Evolutionary conservation across 2,329 filamentous ascomycete species (phyloP), one percentile per base, ranked within the genome.

Genomic region (Botrytis galanthina): DNA sequence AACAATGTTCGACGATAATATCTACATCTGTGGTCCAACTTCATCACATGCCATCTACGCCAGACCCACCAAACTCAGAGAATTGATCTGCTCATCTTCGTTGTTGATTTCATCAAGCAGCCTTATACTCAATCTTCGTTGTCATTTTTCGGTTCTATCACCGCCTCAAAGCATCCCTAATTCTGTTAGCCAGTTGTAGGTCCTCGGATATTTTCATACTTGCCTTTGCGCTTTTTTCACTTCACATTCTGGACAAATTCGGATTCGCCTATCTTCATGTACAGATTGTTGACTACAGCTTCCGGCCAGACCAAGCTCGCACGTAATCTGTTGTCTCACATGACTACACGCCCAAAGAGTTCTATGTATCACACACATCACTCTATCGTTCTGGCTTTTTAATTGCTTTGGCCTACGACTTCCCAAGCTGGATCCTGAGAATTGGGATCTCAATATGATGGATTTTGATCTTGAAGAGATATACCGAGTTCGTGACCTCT

Each of bases 311-410:
- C 60, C 35, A 26, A 42, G 26, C 60, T 29, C 7, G 22, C 37
- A 62, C 26, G 26, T 26, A 62, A 42, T n/a, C 7, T 26, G 26
- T 42, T 42, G 60, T 10, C 2, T 62, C 20, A n/a, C 35, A 26
- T 62, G 35, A 16, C 35, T 39, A 14, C 60, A 62, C 3, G 35
- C 14, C 60, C 37, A 62, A 37, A 62, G 37, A 39, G 60, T 62
- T 62, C 60, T 42, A n/a, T n/a, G 60, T n/a, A 62, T 62, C 60
- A 62, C 60, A n/a, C 37, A 62, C 37, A 62, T 62, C 22, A 35
- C 60, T 62, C 12, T 61, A 26, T 26, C 35, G 20, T 3, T 61
- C 20, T 61, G 20, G 20, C 5, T 37, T 37, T 26, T 26, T 26
- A 4, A 37, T 37, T 20, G 2, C 22, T 37, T 61, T 26, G 22